A percentile compares a stretch with the other conserved stretches of the same genome.
Evolutionary conservation across 768 basidiomycete species (phyloP).

Genomic region (Lactarius pseudohatsudake): DNA sequence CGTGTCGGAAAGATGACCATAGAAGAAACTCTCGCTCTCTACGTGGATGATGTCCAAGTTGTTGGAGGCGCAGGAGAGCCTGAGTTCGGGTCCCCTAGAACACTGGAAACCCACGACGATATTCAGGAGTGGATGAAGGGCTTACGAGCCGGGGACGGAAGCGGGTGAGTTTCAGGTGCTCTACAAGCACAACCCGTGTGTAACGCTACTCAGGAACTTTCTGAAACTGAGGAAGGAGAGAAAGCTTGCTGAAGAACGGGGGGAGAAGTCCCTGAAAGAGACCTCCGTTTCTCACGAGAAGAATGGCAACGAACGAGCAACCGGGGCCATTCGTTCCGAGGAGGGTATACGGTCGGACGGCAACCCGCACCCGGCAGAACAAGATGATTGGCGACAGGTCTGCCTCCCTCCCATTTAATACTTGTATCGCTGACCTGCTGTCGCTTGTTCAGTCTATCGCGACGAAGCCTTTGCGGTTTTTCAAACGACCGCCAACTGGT

Average conservation of each 20-base stretch:
- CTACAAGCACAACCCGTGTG: constrained; percentile 9
- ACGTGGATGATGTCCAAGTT: constrained; percentile 45
- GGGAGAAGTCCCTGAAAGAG: constrained; percentile 13
- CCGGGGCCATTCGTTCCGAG: background rate
- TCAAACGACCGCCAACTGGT: constrained; percentile 14
- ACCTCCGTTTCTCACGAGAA: background rate
- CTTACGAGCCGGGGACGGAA: constrained; percentile 56
- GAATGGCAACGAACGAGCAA: too few species aligned
- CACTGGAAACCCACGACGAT: constrained; percentile 41
- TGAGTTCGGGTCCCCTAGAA: constrained; percentile 51
- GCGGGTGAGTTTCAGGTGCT: constrained; percentile 48
- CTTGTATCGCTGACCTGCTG: background rate
- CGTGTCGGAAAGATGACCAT: constrained; percentile 41
- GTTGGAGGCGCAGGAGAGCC: constrained; percentile 48
- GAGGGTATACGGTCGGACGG: background rate
- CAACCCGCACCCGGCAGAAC: constrained; percentile 3
- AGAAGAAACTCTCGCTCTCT: constrained; percentile 49
- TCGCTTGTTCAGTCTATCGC: constrained; percentile 11
- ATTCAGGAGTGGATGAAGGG: constrained; percentile 55
- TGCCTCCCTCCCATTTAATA: background rate
- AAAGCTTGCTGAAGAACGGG: constrained; percentile 12
- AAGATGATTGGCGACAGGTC: constrained; percentile 21
- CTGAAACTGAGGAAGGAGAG: constrained; percentile 48
- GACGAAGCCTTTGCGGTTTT: constrained; percentile 15
- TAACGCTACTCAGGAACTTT: constrained; percentile 38